These are phyloP conservation scores for Paspalum vaginatum DNA, from an alignment of 176 grass and related monocot genomes.

Conservation along the genomic window DNA sequence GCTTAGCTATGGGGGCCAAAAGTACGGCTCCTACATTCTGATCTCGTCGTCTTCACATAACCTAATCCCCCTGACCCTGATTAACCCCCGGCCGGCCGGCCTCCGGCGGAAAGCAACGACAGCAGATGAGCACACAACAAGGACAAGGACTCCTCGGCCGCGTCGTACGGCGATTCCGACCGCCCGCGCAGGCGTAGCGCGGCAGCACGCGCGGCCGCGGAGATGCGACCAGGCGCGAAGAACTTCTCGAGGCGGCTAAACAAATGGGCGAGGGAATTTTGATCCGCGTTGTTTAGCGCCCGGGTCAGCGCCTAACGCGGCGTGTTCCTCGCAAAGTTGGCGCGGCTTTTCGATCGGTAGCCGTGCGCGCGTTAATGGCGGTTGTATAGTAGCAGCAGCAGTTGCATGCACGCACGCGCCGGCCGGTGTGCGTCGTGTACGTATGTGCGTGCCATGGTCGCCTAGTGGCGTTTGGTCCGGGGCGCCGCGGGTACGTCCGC, in stretches of 20 bases:
- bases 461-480: not conserved
- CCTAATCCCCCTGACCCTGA: not conserved
- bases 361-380: not conserved
- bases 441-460: not conserved
- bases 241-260: constrained; percentile 69
- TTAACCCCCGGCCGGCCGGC: not conserved
- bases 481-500: not conserved
- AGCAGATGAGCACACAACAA: too few relatives aligned
- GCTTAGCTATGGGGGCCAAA: not conserved
- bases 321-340: constrained; percentile 54
- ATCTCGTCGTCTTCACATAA: constrained; percentile 38
- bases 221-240: constrained; percentile 48
- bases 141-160: not conserved
- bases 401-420: not conserved
- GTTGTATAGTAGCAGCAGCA: not conserved
- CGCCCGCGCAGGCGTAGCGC: not conserved
- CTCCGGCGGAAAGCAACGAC: too few relatives aligned
- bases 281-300: constrained; percentile 9
- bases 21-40: constrained; percentile 40
- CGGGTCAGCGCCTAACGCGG: constrained; percentile 61
- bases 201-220: constrained; percentile 8
- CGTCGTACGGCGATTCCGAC: constrained; percentile 39
- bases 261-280: not conserved
- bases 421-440: not conserved
- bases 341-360: constrained; percentile 20